Evolutionary conservation across 192 early-diverging fungal genomes (phyloP).

Genomic region (Mortierella antarctica): DNA sequence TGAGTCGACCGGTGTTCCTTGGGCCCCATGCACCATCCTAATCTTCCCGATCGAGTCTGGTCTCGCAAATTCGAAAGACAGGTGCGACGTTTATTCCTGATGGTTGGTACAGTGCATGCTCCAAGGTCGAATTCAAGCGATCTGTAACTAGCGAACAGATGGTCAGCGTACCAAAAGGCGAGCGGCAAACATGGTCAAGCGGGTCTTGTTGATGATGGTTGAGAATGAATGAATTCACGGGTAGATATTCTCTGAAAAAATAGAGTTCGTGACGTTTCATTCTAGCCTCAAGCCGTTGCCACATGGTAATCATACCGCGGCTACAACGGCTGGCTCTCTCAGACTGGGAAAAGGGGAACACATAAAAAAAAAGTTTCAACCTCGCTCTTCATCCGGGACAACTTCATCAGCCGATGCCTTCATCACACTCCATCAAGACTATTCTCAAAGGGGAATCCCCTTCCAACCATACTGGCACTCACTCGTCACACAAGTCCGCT

Average conservation of each 20-base stretch:
- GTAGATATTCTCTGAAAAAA: too few relatives aligned
- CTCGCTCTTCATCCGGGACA: too few relatives aligned
- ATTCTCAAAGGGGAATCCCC: constrained; percentile 8
- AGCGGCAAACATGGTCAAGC: constrained; percentile 38
- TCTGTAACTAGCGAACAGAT: too few relatives aligned
- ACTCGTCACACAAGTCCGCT: too few relatives aligned
- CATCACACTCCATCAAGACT: constrained; percentile 4
- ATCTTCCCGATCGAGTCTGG: constrained; percentile 14
- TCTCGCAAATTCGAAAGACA: background rate
- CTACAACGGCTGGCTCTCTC: too few relatives aligned
- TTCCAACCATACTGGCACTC: background rate
- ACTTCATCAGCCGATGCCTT: background rate
- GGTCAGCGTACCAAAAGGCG: constrained; percentile 31
- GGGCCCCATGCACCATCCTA: background rate
- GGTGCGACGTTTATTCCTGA: background rate
- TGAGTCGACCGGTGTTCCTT: background rate
- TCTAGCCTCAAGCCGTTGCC: too few relatives aligned
- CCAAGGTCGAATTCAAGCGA: background rate
- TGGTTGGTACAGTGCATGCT: background rate
- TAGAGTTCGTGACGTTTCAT: too few relatives aligned
- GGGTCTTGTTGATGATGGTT: constrained; percentile 19
- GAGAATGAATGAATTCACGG: constrained; percentile 13
- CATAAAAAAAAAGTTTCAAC: background rate
- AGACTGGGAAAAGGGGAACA: background rate
- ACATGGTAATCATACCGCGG: too few relatives aligned